Conservation (phyloP, 495 filamentous ascomycete species). For the Trichoderma erinaceum region DNA sequence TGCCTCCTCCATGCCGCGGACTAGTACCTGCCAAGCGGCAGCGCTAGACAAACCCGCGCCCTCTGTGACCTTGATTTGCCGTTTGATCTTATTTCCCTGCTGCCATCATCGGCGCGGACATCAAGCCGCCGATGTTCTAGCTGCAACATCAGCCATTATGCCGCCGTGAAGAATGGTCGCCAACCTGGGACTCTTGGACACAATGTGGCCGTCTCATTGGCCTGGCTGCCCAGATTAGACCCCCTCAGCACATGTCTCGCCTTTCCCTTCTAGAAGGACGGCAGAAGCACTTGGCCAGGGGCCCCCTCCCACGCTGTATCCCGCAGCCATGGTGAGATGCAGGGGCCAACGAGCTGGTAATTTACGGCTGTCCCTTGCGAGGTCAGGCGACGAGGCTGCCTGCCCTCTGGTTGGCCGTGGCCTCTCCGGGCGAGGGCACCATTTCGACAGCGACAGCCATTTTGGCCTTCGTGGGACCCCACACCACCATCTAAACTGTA, state of each 20-base stretch:
- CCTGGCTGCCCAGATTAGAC: neutral
- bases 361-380: conserved; percentile 1
- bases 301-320: neutral
- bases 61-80: neutral
- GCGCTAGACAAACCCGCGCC: neutral
- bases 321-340: conserved; percentile 5
- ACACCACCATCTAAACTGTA: conserved; percentile 5
- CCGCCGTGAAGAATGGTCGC: neutral
- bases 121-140: neutral
- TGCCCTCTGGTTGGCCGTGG: conserved; percentile 6
- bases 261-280: conserved; percentile 10
- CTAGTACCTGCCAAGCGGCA: conserved; percentile 2
- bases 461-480: neutral
- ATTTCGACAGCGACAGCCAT: conserved; percentile 8
- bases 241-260: neutral
- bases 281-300: conserved; percentile 8
- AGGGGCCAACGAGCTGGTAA: conserved; percentile 8
- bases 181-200: neutral
- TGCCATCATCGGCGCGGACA: neutral
- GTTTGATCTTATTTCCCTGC: neutral
- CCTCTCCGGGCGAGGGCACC: conserved; percentile 2
- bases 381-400: conserved; percentile 11
- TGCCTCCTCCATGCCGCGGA: neutral
- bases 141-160: conserved; percentile 3
- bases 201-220: neutral